Conservation (phyloP, 1,139 yeast species). For the Hyphopichia pseudoburtonii region DNA sequence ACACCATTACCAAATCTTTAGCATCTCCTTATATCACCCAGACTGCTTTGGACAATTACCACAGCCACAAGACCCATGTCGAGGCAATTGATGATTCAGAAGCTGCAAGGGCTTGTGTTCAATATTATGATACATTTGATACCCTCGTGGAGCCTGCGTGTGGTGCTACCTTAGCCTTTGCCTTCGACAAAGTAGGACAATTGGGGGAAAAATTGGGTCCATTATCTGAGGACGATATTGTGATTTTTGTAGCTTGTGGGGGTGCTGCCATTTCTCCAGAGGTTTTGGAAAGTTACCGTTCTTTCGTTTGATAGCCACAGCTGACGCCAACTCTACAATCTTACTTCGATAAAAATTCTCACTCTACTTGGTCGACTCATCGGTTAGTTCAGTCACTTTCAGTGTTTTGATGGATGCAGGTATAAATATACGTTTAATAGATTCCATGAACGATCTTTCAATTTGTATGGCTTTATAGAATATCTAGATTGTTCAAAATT, state of each 20-base stretch:
- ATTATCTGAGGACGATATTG: constrained; percentile 45
- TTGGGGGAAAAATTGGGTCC: constrained; percentile 30
- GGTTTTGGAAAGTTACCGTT: constrained; percentile 1
- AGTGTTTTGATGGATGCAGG: too few species aligned
- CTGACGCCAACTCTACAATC: too few species aligned
- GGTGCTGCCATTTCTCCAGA: constrained; percentile 37
- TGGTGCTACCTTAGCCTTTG: constrained; percentile 63
- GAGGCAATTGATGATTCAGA: constrained; percentile 54
- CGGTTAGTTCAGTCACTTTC: too few species aligned
- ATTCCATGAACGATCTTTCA: too few species aligned
- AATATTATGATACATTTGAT: constrained; percentile 48
- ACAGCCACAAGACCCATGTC: constrained; percentile 41
- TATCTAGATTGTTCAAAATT: too few species aligned
- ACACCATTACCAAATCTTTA: constrained; percentile 59
- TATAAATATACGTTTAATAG: too few species aligned
- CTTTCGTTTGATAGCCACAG: too few species aligned
- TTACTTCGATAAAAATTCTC: too few species aligned
- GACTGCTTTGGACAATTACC: constrained; percentile 40
- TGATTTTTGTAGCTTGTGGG: constrained; percentile 65
- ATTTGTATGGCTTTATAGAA: too few species aligned
- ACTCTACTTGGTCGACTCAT: too few species aligned
- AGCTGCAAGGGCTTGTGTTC: constrained; percentile 51
- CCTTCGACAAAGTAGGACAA: constrained; percentile 38
- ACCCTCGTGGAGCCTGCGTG: constrained; percentile 72
- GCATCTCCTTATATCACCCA: constrained; percentile 58